Conservation (phyloP, 306 rosid species). For the Biancaea sappan region DNA sequence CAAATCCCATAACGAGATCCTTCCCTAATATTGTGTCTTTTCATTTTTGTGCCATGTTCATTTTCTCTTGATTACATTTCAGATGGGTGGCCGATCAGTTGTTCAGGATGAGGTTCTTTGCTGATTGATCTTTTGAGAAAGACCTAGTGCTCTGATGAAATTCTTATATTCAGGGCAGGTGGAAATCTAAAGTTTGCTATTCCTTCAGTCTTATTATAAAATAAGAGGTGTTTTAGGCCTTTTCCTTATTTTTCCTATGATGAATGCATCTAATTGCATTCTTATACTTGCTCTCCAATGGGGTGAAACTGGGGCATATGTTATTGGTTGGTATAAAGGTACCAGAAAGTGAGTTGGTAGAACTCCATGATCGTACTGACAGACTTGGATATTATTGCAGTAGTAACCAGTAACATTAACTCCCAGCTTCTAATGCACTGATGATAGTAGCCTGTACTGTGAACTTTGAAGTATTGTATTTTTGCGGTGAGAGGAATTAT, state of each 20-base stretch:
- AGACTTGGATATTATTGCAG: constrained; percentile 64
- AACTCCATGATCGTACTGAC: constrained; percentile 54
- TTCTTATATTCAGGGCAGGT: constrained; percentile 84
- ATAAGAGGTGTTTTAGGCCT: background rate
- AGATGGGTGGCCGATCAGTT: constrained; percentile 83
- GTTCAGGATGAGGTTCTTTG: constrained; percentile 81
- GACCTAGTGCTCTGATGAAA: constrained; percentile 88
- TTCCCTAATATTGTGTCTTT: no score
- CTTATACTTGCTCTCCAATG: constrained; percentile 32
- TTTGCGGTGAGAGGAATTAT: background rate
- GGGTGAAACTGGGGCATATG: constrained; percentile 92
- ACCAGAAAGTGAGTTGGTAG: constrained; percentile 54
- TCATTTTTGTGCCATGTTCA: constrained; percentile 16
- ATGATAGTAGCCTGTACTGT: constrained; percentile 10
- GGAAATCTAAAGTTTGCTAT: constrained; percentile 3
- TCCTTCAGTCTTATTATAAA: constrained; percentile 6
- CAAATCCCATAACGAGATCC: no score
- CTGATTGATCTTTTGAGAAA: constrained; percentile 85
- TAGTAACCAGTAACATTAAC: constrained; percentile 58
- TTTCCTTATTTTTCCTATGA: constrained; percentile 2
- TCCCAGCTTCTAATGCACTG: constrained; percentile 81
- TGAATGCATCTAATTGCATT: constrained; percentile 25
- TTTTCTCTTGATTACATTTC: constrained; percentile 39
- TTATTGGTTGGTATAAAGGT: constrained; percentile 90
- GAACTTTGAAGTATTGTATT: background rate